Evolutionary conservation across 371 early-diverging fungal species (phyloP).

Genomic region (Rhizopus arrhizus): DNA sequence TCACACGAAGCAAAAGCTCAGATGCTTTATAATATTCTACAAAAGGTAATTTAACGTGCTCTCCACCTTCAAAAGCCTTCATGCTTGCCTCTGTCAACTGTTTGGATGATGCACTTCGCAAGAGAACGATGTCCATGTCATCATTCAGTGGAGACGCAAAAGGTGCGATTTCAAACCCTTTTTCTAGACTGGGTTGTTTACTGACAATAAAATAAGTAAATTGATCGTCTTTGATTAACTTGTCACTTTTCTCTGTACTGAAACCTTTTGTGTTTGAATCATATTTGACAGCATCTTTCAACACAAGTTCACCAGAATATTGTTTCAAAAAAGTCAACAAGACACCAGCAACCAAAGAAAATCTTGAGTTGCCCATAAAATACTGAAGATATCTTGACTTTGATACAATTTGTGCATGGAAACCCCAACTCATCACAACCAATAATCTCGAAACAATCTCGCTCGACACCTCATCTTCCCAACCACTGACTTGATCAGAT

Average conservation of each 20-base stretch:
- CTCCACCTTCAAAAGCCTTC: constrained; percentile 41
- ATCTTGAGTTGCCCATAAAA: constrained; percentile 48
- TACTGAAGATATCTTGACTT: constrained; percentile 41
- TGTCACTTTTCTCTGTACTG: not conserved
- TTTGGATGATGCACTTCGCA: constrained; percentile 33
- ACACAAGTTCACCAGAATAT: constrained; percentile 36
- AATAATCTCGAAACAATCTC: constrained; percentile 24
- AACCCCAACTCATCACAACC: constrained; percentile 56
- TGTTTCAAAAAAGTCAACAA: constrained; percentile 37
- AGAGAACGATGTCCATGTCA: constrained; percentile 40
- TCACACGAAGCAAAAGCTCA: constrained; percentile 37
- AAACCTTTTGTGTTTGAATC: not conserved
- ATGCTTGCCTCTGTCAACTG: constrained; percentile 33
- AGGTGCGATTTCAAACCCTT: constrained; percentile 47
- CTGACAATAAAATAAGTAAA: constrained; percentile 50
- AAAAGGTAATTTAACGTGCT: constrained; percentile 31
- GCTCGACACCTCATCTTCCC: constrained; percentile 18
- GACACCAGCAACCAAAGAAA: constrained; percentile 41
- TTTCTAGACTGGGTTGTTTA: constrained; percentile 48
- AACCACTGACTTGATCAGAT: constrained; percentile 2
- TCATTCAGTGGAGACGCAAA: constrained; percentile 38
- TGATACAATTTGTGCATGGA: constrained; percentile 54
- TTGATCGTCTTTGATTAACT: not conserved
- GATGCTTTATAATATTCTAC: constrained; percentile 47
- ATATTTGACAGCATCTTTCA: constrained; percentile 28